Evolutionary conservation across 768 basidiomycete species (phyloP), one percentile per base, ranked within the genome.

Genomic region (Podaxis carcinomalis): DNA sequence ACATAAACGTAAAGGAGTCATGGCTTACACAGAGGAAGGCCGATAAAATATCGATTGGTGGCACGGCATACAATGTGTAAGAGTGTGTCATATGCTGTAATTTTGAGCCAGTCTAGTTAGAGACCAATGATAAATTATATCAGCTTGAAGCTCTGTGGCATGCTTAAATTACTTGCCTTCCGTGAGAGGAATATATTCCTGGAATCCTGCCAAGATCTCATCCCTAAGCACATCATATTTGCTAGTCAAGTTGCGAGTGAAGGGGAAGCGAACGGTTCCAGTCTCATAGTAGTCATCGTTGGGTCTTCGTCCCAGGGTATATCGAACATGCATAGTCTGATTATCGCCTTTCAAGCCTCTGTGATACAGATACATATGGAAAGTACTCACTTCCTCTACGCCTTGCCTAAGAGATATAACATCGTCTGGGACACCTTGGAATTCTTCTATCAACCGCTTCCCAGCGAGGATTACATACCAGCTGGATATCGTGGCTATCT

Each of bases 381-480:
- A 23, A 21, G 56, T 36, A 42, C 59, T 2, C 25, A 75, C 75
- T 59, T 76, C 72, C 35, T 65, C 65, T 7, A 68, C 64, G 2
- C 69, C 70, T 40, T 68, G 62, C 5, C 60, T 60, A 37, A 71
- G 69, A 1, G 70, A 73, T 10, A 76, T 63, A 5, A 69, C 69
- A 19, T 76, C 69, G 21, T 73, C 68, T 2, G 70, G 66, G 5
- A 75, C 72, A 58, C 69, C 72, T 5, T 71, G 68, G 6, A 77
- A 54, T 7, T 77, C 76, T 21, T 74, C 73, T 0, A 75, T 59
- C 27, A 69, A 23, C 23, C 23, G 23, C 23, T 23, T 23, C 0
- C 73, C 69, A 23, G 65, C 69, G 9, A 72, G 68, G 9, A 77
- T 60, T 21, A 77, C 67, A 4, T 70, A 62, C 76, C 76, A 77